phyloP scores from a whole-genome alignment of 73 alveolate genomes.

The Chromera velia region DNA sequence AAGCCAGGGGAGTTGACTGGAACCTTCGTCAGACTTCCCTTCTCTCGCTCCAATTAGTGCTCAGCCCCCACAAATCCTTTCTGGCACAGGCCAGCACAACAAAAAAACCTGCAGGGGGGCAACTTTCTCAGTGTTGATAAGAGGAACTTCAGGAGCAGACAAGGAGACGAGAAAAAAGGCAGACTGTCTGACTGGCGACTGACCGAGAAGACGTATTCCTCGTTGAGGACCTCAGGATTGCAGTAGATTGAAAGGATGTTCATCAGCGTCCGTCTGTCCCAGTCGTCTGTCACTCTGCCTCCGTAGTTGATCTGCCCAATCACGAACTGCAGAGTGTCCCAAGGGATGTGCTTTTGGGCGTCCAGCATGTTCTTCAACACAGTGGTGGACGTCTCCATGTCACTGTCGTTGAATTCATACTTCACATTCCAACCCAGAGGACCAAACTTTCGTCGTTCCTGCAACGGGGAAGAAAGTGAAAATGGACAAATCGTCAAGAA shows the following conservation, averaged over 20 bases:
- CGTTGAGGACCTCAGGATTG: slow-evolving; percentile 57
- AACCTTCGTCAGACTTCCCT: no score
- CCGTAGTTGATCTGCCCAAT: slow-evolving; percentile 98
- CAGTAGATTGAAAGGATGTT: slow-evolving; percentile 60
- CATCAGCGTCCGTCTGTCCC: slow-evolving; percentile 86
- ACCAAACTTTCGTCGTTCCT: slow-evolving; percentile 98
- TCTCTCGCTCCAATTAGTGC: no score
- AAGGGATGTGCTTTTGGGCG: slow-evolving; percentile 86
- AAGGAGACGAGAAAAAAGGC: no score
- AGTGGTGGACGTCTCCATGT: slow-evolving; percentile 91
- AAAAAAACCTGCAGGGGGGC: no score
- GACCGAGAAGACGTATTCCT: slow-evolving; percentile 60
- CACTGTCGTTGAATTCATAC: slow-evolving; percentile 96
- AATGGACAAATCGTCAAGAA: no score
- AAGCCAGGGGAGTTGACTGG: no score
- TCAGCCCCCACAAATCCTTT: no score
- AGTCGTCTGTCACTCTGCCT: slow-evolving; percentile 99
- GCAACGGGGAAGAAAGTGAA: no score
- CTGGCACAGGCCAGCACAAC: no score
- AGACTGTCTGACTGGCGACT: slow-evolving; percentile 59
- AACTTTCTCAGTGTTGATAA: no score
- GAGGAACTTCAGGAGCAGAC: no score
- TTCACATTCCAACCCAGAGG: slow-evolving; percentile 99
- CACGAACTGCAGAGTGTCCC: slow-evolving; percentile 92
- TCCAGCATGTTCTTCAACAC: slow-evolving; percentile 87